Percentiles rank a stretch among this genome's conserved stretches.
Conservation (phyloP, 2,329 filamentous ascomycete species). For the Xylaria sp. region DNA sequence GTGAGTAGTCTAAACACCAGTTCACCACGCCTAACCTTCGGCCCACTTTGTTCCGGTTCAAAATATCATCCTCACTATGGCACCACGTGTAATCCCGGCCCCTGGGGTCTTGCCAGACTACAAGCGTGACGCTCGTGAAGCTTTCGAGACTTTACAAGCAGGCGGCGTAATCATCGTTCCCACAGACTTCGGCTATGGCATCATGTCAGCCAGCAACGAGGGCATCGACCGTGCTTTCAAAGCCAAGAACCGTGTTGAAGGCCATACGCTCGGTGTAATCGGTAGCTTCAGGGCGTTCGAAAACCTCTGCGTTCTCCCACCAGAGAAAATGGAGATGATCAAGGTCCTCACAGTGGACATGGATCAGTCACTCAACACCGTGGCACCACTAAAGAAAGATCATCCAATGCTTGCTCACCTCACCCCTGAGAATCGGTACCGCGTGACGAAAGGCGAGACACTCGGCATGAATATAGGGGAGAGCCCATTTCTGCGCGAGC, state of each 20-base stretch:
- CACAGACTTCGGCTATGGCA: conserved; percentile 32
- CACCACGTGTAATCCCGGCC: conserved; percentile 33
- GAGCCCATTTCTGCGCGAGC: conserved; percentile 29
- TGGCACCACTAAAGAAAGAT: conserved; percentile 25
- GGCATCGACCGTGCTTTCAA: conserved; percentile 34
- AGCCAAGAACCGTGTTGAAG: conserved; percentile 29
- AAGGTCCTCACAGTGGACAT: conserved; percentile 33
- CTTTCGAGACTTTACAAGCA: conserved; percentile 31
- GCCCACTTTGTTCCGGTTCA: conserved; percentile 1
- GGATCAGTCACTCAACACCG: conserved; percentile 23
- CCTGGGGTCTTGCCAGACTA: conserved; percentile 28
- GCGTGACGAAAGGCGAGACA: conserved; percentile 27
- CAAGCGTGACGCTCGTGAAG: conserved; percentile 33
- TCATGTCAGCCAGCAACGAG: conserved; percentile 31
- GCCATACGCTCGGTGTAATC: conserved; percentile 35
- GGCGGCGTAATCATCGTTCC: conserved; percentile 33
- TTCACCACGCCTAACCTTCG: conserved; percentile 1
- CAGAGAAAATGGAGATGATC: conserved; percentile 31
- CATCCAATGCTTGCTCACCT: conserved; percentile 27
- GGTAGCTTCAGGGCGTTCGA: conserved; percentile 24
- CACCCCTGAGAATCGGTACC: conserved; percentile 18
- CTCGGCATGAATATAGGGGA: conserved; percentile 34
- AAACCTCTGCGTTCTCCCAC: conserved; percentile 22
- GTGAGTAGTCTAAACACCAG: conserved; percentile 5
- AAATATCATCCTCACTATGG: conserved; percentile 23